Evolutionary conservation across 2,329 filamentous ascomycete species (phyloP), one percentile per base, ranked within the genome.

Genomic region (Ceratocystis alfenasii): DNA sequence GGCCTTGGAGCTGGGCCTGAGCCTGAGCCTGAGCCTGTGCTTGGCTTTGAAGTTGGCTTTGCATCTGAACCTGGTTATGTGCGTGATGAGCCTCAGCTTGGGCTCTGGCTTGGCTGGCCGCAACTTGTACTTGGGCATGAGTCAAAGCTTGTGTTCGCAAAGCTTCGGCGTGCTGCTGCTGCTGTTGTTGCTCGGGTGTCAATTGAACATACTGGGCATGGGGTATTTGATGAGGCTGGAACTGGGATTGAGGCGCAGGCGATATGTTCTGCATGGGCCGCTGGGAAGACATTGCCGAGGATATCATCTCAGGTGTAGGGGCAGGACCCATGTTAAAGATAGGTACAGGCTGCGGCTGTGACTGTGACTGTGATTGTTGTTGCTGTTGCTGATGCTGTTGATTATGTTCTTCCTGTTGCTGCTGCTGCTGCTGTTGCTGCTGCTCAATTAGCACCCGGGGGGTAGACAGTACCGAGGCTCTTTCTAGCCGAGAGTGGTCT

Each of bases 61-160:
- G 64, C n/a, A 25, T 20, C 10, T 65, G 64, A 17, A 17, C 57
- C 7, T 44, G 62, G 36, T 33, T 33, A 22, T 67, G 59, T 5
- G 50, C 63, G 10, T 63, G 61, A 5, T 67, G 66, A 8, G 57
- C 62, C 10, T 64, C 44, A 22, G 63, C 66, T 28, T 63, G 63
- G n/a, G 63, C 66, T 45, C 53, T 46, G n/a, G 59, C 66, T 20
- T 65, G 63, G 17, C 59, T 45, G 6, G 65, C 65, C 8, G 48
- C 36, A 17, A 33, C 64, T 28, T 66, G 65, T 2, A 28, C 62
- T 15, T 63, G 44, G 3, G 62, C 62, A 15, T 67, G 60, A n/a
- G 61, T 62, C 6, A 53, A 46, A 33, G 65, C 41, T 17, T 67
- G 65, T n/a, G 53, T 33, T 45, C 57, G 62, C 28, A 59, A 48